phyloP scores from a whole-genome alignment of 306 rosid genomes.

The Glycyrrhiza uralensis region DNA sequence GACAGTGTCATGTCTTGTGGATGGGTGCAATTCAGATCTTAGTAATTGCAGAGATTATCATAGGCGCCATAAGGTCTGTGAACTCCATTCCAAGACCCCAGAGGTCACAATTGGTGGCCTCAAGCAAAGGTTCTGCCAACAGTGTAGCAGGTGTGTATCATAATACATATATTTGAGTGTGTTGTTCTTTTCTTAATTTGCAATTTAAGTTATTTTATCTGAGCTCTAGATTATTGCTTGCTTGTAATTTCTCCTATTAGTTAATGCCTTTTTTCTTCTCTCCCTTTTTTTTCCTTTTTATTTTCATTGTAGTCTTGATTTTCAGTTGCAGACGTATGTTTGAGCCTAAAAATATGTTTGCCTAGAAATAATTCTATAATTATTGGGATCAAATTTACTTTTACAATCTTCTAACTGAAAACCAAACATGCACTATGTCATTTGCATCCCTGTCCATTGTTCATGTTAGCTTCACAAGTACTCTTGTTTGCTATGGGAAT shows the following conservation, averaged over 20 bases:
- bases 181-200: background rate
- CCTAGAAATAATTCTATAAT: no score
- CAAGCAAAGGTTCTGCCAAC: conserved; percentile 59
- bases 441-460: conserved; percentile 20
- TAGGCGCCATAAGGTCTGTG: conserved; percentile 77
- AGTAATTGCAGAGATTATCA: conserved; percentile 75
- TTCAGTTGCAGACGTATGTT: no score
- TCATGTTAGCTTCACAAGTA: conserved; percentile 30
- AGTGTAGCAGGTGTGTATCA: conserved; percentile 45
- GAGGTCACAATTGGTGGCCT: conserved; percentile 57
- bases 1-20: conserved; percentile 62
- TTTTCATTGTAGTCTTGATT: background rate
- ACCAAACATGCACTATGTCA: no score
- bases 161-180: background rate
- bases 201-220: background rate
- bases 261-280: background rate
- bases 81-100: conserved; percentile 73
- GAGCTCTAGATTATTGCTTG: background rate
- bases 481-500: background rate
- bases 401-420: no score
- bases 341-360: no score
- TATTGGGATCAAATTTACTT: no score
- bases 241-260: conserved; percentile 9
- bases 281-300: no score
- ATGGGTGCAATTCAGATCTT: conserved; percentile 74